Evolutionary conservation across 225 moss, liverwort and hornwort species (phyloP), one percentile per base, ranked within the genome.

Genomic region (Bryum argenteum): DNA sequence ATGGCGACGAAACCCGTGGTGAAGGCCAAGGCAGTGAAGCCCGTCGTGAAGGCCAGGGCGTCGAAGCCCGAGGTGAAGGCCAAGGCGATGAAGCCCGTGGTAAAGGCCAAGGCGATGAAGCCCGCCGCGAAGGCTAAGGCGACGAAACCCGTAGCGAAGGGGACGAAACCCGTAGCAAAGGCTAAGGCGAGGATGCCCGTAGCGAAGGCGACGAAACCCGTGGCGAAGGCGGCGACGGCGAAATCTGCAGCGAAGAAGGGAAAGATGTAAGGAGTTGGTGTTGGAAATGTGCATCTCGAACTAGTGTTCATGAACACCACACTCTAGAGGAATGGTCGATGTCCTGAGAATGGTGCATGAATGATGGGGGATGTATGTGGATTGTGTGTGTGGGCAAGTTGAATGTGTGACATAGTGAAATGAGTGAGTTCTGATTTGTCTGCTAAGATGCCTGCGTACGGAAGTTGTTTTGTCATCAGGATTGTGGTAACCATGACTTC

Each of bases 161-260:
- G 79, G 0, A 26, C 80, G 26, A 88, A 84, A 47, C 77, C 88
- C 8, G 28, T 24, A 14, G 84, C 87, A 26, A 92, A 83, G 33
- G 81, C 89, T 13, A 76, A 84, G 20, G 76, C 88, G 0, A 43
- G 80, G 26, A 90, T 84, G 44, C 79, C 89, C 8, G 16, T 33
- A 11, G 84, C 83, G 76, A 33, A 87, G 79, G 76, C 88, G 0
- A 43, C 82, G 26, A n/a, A 86, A 45, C 79, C 89, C 8, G 16
- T 33, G 16, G 84, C 83, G 76, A 33, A 87, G 79, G 66, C 82
- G 23, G 83, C 85, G 48, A 19, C 81, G 14, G 80, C 86, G 54
- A 73, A 83, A 20, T 63, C 92, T 0, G 6, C 78, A 5, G 87
- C 88, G 73, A 92, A 85, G 68, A 93, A 86, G 40, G 77, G 82